Evolutionary conservation across 2,329 filamentous ascomycete species (phyloP).

Genomic region (Tolypocladium capitatum): DNA sequence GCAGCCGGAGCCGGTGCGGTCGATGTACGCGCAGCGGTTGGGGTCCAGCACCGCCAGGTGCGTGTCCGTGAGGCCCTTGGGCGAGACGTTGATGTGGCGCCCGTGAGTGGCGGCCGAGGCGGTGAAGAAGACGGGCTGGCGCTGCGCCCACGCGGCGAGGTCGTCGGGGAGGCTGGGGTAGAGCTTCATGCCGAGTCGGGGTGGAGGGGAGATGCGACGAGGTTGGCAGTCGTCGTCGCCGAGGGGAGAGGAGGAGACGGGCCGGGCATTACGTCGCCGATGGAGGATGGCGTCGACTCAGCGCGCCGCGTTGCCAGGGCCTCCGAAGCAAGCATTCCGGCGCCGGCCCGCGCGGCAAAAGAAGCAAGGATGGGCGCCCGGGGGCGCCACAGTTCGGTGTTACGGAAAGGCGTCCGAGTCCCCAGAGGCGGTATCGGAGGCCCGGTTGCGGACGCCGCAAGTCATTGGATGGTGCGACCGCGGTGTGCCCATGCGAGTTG

Average conservation of each 20-base stretch:
- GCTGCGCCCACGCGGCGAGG: conserved; percentile 48
- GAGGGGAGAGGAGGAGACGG: no score
- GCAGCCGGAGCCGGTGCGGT: conserved; percentile 60
- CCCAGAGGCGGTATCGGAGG: no score
- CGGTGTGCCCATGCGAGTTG: no score
- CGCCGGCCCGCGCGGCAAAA: no score
- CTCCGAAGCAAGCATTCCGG: neutral
- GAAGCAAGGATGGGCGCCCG: neutral
- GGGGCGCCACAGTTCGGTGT: neutral
- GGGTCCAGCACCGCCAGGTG: conserved; percentile 47
- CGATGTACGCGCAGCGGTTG: conserved; percentile 54
- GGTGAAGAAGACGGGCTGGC: conserved; percentile 63
- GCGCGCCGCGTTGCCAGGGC: neutral
- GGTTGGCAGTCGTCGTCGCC: no score
- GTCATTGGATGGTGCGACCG: no score
- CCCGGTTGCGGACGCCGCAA: no score
- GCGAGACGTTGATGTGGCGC: conserved; percentile 61
- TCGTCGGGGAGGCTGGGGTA: conserved; percentile 39
- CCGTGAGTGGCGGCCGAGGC: conserved; percentile 57
- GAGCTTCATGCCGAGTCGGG: conserved; percentile 48
- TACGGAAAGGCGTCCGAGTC: no score
- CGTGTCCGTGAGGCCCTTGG: conserved; percentile 54
- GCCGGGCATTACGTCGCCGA: no score
- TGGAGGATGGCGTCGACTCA: neutral
- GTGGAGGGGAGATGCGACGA: no score